Conservation (phyloP, 371 early-diverging fungal species). For the Phascolomyces articulosus region DNA sequence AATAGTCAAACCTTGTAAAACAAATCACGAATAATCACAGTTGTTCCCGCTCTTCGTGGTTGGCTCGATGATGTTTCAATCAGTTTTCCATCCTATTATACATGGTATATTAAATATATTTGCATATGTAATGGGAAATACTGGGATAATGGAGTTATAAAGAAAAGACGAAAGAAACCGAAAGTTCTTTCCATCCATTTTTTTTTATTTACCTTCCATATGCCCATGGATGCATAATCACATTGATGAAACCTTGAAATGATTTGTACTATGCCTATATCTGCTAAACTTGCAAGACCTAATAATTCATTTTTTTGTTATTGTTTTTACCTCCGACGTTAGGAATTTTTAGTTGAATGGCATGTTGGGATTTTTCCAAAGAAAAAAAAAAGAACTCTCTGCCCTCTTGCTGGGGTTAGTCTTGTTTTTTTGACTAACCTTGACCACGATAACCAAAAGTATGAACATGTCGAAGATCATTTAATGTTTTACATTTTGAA, state of each 20-base stretch:
- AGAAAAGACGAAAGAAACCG: not conserved
- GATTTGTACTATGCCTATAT: constrained; percentile 60
- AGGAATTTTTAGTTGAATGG: not conserved
- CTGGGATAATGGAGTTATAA: not conserved
- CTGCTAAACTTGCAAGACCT: constrained; percentile 54
- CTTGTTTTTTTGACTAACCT: constrained; percentile 40
- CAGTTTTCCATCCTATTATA: constrained; percentile 49
- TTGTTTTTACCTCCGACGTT: too few relatives aligned
- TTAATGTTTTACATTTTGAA: constrained; percentile 52
- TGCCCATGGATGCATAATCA: constrained; percentile 31
- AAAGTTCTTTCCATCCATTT: too few relatives aligned
- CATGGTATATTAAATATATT: too few relatives aligned
- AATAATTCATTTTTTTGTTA: too few relatives aligned
- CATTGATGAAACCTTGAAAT: constrained; percentile 32
- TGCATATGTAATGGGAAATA: too few relatives aligned
- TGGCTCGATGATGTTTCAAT: constrained; percentile 36
- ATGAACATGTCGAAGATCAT: constrained; percentile 41
- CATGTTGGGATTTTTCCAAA: too few relatives aligned
- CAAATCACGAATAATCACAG: constrained; percentile 62
- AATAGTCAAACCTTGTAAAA: constrained; percentile 63
- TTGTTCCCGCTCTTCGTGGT: constrained; percentile 60
- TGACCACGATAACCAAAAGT: constrained; percentile 78
- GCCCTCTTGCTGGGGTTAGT: too few relatives aligned
- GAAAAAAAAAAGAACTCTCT: too few relatives aligned
- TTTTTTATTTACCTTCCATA: constrained; percentile 53